Base-by-base conservation (phyloP, 1,284 basidiomycete genomes). In the Ustilago bromivora region DNA sequence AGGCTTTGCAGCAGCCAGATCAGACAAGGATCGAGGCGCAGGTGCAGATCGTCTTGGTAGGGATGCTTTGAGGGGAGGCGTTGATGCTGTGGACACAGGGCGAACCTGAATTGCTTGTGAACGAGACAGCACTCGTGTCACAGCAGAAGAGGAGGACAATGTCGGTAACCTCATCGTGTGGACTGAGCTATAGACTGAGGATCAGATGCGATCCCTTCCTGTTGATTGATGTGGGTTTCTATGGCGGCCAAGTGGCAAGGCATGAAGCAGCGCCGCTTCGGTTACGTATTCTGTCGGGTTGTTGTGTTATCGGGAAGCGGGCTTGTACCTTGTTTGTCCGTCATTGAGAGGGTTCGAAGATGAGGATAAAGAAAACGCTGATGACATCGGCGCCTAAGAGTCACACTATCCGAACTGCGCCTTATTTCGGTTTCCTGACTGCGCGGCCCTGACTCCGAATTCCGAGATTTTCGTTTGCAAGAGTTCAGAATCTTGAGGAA, bases 341-440 rank as follows among this genome's bases (percentile, higher is more conserved):
- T 36, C n/a, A 8, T 46, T 41, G 35, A 5, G 34, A 17, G 36
- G 46, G 7, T 23, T 28, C 23, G 51, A 61, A 12, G 28, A 11
- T 8, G 38, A 34, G 4, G 23, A 15, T 12, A 57, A 28, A 19
- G 7, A 23, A 41, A 61, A 28, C 23, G 23, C 23, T 28, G 47
- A 13, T 32, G 40, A 58, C 23, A 49, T 60, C 53, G 57, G 57
- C 17, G 52, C 49, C 12, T 23, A 59, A 61, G 62, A 64, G 67
- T 64, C 67, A 61, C 54, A 56, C 53, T 34, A 58, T 49, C 57
- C 40, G 34, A 57, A 67, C 66, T 68, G 71, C 64, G 68, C 68
- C 54, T 71, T 61, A 56, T 19, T 61, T 71, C 54, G 47, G 38
- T n/a, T 61, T 54, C 15, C 31, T 52, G 59, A 61, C 34, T 49